Conservation (phyloP, 163 green algal species). For the Coccomyxa subellipsoidea region DNA sequence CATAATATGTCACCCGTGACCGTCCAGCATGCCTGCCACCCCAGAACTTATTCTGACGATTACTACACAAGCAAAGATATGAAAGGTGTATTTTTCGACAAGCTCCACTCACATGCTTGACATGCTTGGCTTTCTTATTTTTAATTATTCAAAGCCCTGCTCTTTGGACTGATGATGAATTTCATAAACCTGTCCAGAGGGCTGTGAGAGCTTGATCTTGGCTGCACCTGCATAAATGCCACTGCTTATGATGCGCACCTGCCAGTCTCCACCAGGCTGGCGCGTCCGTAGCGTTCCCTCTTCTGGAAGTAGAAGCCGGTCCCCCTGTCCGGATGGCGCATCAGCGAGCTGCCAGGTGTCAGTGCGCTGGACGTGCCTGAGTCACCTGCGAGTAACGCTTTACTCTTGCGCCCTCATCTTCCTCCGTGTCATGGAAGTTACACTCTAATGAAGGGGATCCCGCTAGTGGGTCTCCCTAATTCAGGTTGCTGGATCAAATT, state of each 20-base stretch:
- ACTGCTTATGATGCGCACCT: slow-evolving; percentile 10
- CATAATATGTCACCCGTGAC: slow-evolving; percentile 48
- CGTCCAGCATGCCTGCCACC: slow-evolving; percentile 44
- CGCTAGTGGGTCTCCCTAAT: not conserved
- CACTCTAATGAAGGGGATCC: not conserved
- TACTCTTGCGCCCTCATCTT: not conserved
- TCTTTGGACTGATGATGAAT: no score
- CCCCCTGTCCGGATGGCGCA: slow-evolving; percentile 10
- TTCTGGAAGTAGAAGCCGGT: slow-evolving; percentile 7
- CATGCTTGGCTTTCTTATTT: not conserved
- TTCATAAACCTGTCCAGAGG: no score
- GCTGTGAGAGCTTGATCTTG: no score
- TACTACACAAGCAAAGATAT: no score
- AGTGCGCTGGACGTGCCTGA: not conserved
- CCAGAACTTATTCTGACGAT: no score
- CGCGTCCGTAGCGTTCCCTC: not conserved
- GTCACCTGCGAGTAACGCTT: not conserved
- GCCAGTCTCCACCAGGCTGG: slow-evolving; percentile 11
- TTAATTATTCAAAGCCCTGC: no score
- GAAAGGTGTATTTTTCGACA: no score
- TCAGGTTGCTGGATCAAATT: not conserved
- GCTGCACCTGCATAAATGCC: no score
- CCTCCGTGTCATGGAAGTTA: not conserved
- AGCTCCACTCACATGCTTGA: no score
- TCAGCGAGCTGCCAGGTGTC: not conserved